Evolutionary conservation across 345 rosid species (phyloP).

Genomic region (Toxicodendron radicans): DNA sequence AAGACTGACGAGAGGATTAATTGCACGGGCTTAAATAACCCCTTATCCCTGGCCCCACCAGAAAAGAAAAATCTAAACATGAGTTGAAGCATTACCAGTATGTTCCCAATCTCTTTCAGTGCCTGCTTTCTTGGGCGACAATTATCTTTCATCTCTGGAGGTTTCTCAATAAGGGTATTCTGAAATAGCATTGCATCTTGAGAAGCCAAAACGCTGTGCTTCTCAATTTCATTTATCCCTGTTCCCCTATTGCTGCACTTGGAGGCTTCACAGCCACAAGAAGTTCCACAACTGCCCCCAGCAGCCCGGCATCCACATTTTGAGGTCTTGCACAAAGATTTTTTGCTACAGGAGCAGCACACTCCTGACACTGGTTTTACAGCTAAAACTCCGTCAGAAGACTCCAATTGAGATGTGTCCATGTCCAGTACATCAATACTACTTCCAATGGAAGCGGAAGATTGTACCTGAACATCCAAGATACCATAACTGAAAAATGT

Average conservation of each 20-base stretch:
- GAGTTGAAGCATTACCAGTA: constrained; percentile 36
- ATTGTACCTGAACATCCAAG: constrained; percentile 41
- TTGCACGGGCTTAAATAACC: too few relatives aligned
- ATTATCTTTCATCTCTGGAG: constrained; percentile 36
- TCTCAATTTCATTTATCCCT: constrained; percentile 28
- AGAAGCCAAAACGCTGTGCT: constrained; percentile 27
- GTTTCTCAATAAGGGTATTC: constrained; percentile 31
- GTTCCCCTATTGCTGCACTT: constrained; percentile 71
- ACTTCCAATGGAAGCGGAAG: constrained; percentile 44
- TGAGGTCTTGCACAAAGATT: constrained; percentile 72
- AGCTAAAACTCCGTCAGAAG: constrained; percentile 32
- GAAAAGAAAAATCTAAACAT: neutral
- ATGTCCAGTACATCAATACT: constrained; percentile 28
- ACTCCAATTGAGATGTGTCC: constrained; percentile 41
- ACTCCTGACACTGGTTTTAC: constrained; percentile 29
- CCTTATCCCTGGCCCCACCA: neutral
- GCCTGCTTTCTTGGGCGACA: constrained; percentile 57
- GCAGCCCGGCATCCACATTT: constrained; percentile 75
- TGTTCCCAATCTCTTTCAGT: constrained; percentile 74
- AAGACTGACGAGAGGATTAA: neutral
- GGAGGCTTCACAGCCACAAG: constrained; percentile 63
- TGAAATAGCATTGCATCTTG: constrained; percentile 33
- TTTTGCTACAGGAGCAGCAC: constrained; percentile 82
- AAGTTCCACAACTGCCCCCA: constrained; percentile 59
- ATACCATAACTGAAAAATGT: constrained; percentile 16